Base-by-base conservation (phyloP, 257 asterid species). In the Nicotiana otophora region DNA sequence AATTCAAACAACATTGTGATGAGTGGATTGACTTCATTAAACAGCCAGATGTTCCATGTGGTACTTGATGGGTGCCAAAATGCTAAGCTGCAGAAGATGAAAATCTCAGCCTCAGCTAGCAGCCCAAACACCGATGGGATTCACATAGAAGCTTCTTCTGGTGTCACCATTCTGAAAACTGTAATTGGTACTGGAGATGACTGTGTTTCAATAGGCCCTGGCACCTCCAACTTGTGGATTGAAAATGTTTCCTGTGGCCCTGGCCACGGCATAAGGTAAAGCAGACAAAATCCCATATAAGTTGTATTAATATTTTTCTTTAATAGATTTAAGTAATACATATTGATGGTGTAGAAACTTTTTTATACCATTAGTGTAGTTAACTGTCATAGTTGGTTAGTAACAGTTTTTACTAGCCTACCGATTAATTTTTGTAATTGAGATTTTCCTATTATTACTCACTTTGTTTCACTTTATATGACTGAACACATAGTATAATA, bases 111-210 rank as follows among this genome's bases (percentile, higher is more conserved):
- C 20, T 57, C 81, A 19, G 81, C n/a, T 61, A 78, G 5, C 26
- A 78, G 81, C 69, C 81, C 81, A 28, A 78, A 78, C 81, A 78
- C 81, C 1, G 81, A 78, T 39, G 81, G 81, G 20, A 78, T 78
- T 54, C 81, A 78, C n/a, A 57, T 78, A 34, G 54, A 36, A 78
- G 69, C 28, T 57, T 78, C 68, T 3, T 33, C 81, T 4, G 69
- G 81, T 2, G 34, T 57, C 69, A 78, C 81, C 55, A 78, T 78
- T 30, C 34, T 78, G 54, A 19, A 78, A 10, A 58, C 69, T 1
- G 31, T 6, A 78, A 78, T 78, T 55, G 81, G 69, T 15, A 78
- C 81, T 1, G 81, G 69, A 0, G 55, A 78, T 57, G 81, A 78
- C 3, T 78, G 82, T 16, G 33, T 80, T 19, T 80, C 82, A 39